Base-by-base conservation (phyloP, 176 grass and related monocot species). In the Carex kokanica region DNA sequence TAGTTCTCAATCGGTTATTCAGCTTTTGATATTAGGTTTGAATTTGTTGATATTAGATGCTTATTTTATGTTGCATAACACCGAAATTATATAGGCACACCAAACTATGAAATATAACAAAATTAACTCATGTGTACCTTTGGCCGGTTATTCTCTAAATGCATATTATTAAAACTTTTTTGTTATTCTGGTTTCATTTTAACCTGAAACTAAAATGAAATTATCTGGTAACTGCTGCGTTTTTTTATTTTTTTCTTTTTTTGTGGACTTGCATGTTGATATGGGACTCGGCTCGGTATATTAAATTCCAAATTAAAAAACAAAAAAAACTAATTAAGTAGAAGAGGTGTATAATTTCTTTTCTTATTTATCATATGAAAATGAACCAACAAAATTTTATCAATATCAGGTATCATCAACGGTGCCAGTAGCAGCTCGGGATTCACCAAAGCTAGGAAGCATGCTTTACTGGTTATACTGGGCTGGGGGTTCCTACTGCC, bases 401-500 rank as follows among this genome's bases (percentile, higher is more conserved):
- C 79, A 89, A 88, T 64, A 11, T 8, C 86, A 43, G 43, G 78
- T 0, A 80, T 65, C 0, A 14, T 5, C 21, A 49, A 23, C 4
- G 74, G 68, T 49, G 86, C 79, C 0, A 24, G 70, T 7, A 31
- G 43, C 20, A 57, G 36, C 5, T 17, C 16, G 1, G 74, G 73
- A 38, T 89, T 91, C 78, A 79, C 60, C 49, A 7, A 21, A 49
- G 64, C 84, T 80, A 78, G 88, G 90, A 81, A 65, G 87, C 95
- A 98, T 47, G 88, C 87, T 43, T 56, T 94, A 64, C 87, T 98
- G 32, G 84, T 40, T 4, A 92, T 94, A 83, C 74, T 98, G 43
- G 87, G 88, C 12, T 98, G 95, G 95, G 92, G 90, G 1, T 80
- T 98, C 75, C 87, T 98, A 86, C 67, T 98, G 81, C 92, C 95